Conservation (phyloP, 1,284 basidiomycete species). For the Puccinia novopanici region DNA sequence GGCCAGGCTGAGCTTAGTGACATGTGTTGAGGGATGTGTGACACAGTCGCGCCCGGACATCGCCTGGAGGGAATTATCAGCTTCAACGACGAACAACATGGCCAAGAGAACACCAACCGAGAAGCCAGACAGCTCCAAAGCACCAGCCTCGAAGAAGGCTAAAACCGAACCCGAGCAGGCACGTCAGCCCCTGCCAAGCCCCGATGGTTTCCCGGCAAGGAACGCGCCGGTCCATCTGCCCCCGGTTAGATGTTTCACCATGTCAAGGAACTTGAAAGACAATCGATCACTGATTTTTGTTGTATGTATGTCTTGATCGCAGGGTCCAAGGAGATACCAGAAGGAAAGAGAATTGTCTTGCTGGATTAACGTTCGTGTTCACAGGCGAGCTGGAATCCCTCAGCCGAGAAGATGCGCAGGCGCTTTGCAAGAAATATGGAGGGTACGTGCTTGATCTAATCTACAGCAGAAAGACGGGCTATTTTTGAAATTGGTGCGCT, state of each 20-base stretch:
- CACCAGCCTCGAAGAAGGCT: slow-evolving; percentile 23
- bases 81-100: background rate
- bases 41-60: too few species aligned
- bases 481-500: background rate
- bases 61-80: background rate
- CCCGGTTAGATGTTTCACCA: slow-evolving; percentile 27
- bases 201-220: slow-evolving; percentile 57
- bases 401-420: slow-evolving; percentile 80
- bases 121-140: slow-evolving; percentile 8
- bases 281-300: background rate
- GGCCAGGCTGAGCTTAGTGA: too few species aligned
- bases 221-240: slow-evolving; percentile 52
- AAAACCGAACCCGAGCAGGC: background rate
- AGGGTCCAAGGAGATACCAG: slow-evolving; percentile 78
- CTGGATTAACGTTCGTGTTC: slow-evolving; percentile 89
- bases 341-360: slow-evolving; percentile 76
- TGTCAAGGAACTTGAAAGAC: background rate
- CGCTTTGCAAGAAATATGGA: slow-evolving; percentile 88
- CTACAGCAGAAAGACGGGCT: background rate
- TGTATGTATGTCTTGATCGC: slow-evolving; percentile 55
- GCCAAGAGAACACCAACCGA: slow-evolving; percentile 16
- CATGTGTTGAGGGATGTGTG: too few species aligned
- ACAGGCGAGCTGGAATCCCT: slow-evolving; percentile 81
- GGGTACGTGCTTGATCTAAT: slow-evolving; percentile 66
- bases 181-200: slow-evolving; percentile 55